These are phyloP conservation scores for Rhodamnia rubescens DNA, from an alignment of 345 rosid species.

Conservation along the genomic window DNA sequence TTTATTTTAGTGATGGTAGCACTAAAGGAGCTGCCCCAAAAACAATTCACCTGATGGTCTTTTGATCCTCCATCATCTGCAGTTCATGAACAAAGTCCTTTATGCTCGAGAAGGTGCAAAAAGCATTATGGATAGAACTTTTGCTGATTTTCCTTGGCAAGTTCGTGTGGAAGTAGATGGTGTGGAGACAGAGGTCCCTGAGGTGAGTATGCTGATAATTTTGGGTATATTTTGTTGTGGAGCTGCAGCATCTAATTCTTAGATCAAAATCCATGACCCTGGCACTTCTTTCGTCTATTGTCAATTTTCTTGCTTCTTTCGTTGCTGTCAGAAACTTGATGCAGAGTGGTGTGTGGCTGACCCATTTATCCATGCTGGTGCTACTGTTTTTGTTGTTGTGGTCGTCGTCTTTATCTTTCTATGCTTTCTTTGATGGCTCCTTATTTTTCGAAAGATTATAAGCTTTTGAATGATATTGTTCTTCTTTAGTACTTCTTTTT, in stretches of 20 bases:
- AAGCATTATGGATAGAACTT: slow-evolving; percentile 85
- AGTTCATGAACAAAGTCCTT: slow-evolving; percentile 92
- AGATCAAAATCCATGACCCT: not conserved
- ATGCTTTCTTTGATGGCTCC: not conserved
- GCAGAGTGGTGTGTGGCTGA: not conserved
- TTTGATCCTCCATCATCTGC: slow-evolving; percentile 10
- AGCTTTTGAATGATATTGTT: not conserved
- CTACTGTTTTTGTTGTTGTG: not conserved
- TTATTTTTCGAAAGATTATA: not conserved
- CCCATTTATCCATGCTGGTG: not conserved
- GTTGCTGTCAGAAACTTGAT: not conserved
- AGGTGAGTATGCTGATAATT: slow-evolving; percentile 30
- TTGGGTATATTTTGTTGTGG: not conserved
- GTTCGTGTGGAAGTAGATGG: slow-evolving; percentile 88
- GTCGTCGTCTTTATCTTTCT: not conserved
- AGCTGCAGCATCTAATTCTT: not conserved
- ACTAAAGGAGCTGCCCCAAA: not conserved
- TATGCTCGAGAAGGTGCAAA: slow-evolving; percentile 93
- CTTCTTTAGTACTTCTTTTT: not conserved
- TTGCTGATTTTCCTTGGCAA: slow-evolving; percentile 80
- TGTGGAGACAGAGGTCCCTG: slow-evolving; percentile 74
- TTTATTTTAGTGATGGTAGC: not conserved
- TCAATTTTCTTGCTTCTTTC: not conserved
- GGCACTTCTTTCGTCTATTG: not conserved
- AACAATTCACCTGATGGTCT: not conserved